Base-by-base conservation (phyloP, 2,329 filamentous ascomycete genomes). In the Lachnellula hyalina region DNA sequence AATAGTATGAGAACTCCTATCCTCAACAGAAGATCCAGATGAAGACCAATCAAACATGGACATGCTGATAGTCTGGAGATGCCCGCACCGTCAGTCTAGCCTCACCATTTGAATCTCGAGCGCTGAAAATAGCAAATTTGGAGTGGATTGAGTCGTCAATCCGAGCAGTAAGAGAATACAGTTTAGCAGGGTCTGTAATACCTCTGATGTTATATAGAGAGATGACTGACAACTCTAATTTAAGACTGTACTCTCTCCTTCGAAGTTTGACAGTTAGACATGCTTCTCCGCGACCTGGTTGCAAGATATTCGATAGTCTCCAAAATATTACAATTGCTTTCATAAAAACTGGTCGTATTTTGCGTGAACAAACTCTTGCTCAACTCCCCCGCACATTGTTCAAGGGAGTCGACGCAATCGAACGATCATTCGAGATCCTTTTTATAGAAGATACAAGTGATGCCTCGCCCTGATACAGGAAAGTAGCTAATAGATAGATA, bases 71-170 rank as follows among this genome's bases (percentile, higher is more conserved):
- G 41, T 23, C 49, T 51, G 6, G 15, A 19, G 15, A 41, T 19
- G 9, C 15, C 8, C 17, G 3, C 3, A 19, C 38, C 17, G 15
- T 40, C 38, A 41, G 38, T n/a, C 17, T 41, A 19, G 15, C 5
- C 17, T 19, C 15, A 7, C 5, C 9, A n/a, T n/a, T 41, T 17
- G 15, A 44, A 15, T 55, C 53, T 23, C 49, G 21, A 4, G 35
- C 38, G 23, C 34, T 49, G 7, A 49, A 51, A 9, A 55, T 47
- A 8, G 53, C 48, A 7, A 51, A 51, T n/a, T 42, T 51, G 32
- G 52, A 48, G 17, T 47, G 48, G 42, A 55, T 40, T 11, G 48
- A 51, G 25, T 55, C 48, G 36, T 55, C 47, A 19, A 49, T 45
- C 46, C 49, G 47, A 9, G 52, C 42, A 25, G 35, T 52, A 32